Evolutionary conservation across 2,329 filamentous ascomycete species (phyloP).

Genomic region (Sporothrix pallida): DNA sequence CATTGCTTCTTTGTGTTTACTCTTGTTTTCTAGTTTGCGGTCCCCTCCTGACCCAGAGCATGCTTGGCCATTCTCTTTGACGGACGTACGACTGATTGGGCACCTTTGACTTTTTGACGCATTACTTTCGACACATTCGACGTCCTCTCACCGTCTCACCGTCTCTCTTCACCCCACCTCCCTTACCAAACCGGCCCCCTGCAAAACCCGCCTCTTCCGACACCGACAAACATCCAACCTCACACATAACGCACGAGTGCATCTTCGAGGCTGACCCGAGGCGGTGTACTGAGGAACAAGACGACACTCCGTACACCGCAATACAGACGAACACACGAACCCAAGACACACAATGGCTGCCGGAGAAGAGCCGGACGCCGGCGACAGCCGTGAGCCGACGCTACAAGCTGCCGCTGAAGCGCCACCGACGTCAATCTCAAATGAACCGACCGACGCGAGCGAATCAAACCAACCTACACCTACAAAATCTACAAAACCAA

Average conservation of each 20-base stretch:
- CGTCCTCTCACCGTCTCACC: slow-evolving; percentile 12
- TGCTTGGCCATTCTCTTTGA: slow-evolving; percentile 13
- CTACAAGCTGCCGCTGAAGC: not conserved
- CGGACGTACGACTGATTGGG: slow-evolving; percentile 2
- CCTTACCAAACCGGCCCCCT: slow-evolving; percentile 2
- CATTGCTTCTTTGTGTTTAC: slow-evolving; percentile 6
- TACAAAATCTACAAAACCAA: not conserved
- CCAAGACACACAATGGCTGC: slow-evolving; percentile 31
- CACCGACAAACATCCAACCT: not conserved
- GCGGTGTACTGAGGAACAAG: slow-evolving; percentile 18
- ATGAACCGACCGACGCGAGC: not conserved
- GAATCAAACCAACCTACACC: not conserved
- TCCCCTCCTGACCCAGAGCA: slow-evolving; percentile 11
- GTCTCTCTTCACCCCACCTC: slow-evolving; percentile 4
- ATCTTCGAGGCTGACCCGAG: slow-evolving; percentile 4
- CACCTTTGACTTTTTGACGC: slow-evolving; percentile 5
- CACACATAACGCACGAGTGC: not conserved
- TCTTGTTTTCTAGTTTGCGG: not conserved
- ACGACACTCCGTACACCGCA: slow-evolving; percentile 17
- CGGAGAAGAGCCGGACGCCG: slow-evolving; percentile 30
- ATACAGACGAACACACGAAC: not conserved
- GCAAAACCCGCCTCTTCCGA: slow-evolving; percentile 2
- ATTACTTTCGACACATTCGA: not conserved
- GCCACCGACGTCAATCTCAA: not conserved
- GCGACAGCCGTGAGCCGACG: slow-evolving; percentile 22